Percentiles rank a stretch among this genome's conserved stretches.
Evolutionary conservation across 495 filamentous ascomycete genomes (phyloP).

Genomic region (Amniculicola lignicola): DNA sequence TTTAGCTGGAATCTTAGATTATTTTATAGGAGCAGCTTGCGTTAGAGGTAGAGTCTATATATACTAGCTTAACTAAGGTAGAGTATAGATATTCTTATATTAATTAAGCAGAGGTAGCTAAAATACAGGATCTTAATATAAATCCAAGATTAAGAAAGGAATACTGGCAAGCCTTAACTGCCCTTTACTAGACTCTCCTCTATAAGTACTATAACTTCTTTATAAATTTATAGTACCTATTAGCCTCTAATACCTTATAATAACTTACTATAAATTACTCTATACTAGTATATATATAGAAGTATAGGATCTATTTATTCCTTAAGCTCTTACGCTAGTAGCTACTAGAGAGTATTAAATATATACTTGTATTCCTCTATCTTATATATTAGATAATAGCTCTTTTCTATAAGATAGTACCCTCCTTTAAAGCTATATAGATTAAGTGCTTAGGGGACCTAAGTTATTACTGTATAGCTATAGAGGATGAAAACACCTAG

Average conservation of each 20-base stretch:
- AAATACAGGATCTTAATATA: constrained; percentile 17
- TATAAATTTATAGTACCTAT: constrained; percentile 71
- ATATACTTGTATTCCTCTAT: constrained; percentile 80
- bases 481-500: constrained; percentile 66
- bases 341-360: constrained; percentile 67
- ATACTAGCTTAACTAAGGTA: constrained; percentile 72
- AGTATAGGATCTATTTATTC: constrained; percentile 75
- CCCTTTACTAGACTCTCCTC: constrained; percentile 59
- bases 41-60: constrained; percentile 59
- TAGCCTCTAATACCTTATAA: constrained; percentile 56
- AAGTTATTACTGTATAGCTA: constrained; percentile 70
- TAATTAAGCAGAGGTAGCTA: constrained; percentile 48
- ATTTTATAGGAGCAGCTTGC: constrained; percentile 36
- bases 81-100: constrained; percentile 76
- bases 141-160: constrained; percentile 52
- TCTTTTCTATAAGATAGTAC: constrained; percentile 70
- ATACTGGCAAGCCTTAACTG: constrained; percentile 72
- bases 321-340: constrained; percentile 68
- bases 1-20: constrained; percentile 30
- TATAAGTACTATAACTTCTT: constrained; percentile 52
- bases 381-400: constrained; percentile 80
- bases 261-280: constrained; percentile 64
- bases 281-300: constrained; percentile 84
- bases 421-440: constrained; percentile 78
- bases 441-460: constrained; percentile 86